Base-by-base conservation (phyloP, 257 asterid genomes). In the Gentiana macrophylla region DNA sequence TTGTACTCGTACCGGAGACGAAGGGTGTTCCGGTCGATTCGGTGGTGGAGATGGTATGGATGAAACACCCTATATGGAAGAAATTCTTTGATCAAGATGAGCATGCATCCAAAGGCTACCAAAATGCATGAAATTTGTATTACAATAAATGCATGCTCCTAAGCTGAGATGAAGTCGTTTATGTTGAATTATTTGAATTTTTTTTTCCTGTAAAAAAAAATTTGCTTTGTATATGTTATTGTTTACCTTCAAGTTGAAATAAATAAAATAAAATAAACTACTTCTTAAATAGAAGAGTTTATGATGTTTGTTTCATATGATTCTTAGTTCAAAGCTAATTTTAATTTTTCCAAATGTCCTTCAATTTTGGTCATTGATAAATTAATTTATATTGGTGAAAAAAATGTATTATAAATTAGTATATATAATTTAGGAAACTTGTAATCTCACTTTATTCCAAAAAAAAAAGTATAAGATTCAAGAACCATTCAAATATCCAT, bases 1-100 rank as follows among this genome's bases (percentile, higher is more conserved):
- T 60, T 24, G 66, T 66, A 57, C 60, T 74, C 2, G 15, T 74
- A 66, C 76, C 80, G 12, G 80, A 74, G 57, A 74, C 76, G 3
- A 74, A 74, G 46, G 80, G 80, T 11, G 57, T 66, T 9, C 76
- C 76, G 0, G 35, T 62, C 35, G 73, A 74, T 24, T 6, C 24
- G 8, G 63, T 70, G 80, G 55, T 33, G 9, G 74, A 70, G 11
- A 62, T 59, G 35, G 74, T 74, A 2, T 70, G 79, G 79, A 74
- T 59, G 62, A 24, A 53, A 36, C 80, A 74, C 37, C 71, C 66
- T 4, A 65, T 70, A 4, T 70, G 80, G 76, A 67, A 67, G 63
- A 66, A 61, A 53, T 61, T 63, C 49, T 51, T 64, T 59, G 55
- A 51, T 37, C 38, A 58, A 24, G 67, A 61, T 8, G 36, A 41